Percentiles rank a stretch among this genome's conserved stretches.
These are phyloP conservation scores for Sedum album DNA, from an alignment of 164 flowering plant genomes.

Conservation along the genomic window DNA sequence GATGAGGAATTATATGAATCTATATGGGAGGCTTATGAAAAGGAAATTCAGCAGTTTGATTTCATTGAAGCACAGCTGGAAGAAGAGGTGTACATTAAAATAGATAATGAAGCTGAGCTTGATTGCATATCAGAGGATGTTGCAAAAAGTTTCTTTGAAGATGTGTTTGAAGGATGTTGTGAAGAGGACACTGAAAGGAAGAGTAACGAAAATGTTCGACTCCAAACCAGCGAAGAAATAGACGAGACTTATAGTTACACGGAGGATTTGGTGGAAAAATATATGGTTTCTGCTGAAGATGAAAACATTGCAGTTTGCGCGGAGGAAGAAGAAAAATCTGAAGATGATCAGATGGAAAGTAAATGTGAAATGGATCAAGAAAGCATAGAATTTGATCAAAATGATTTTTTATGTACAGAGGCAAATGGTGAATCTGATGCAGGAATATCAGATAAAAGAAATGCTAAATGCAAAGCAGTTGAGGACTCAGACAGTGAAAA, in stretches of 20 bases:
- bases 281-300: neutral
- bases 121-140: constrained; percentile 3
- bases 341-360: neutral
- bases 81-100: constrained; percentile 6
- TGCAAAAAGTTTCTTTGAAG: constrained; percentile 15
- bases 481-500: constrained; percentile 14
- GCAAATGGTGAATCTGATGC: neutral
- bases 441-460: constrained; percentile 12
- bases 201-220: too few relatives aligned
- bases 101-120: constrained; percentile 7
- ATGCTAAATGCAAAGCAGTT: constrained; percentile 17
- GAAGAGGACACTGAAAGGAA: constrained; percentile 18
- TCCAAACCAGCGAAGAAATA: neutral
- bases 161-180: constrained; percentile 10
- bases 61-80: constrained; percentile 12
- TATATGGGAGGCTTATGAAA: constrained; percentile 18
- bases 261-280: neutral
- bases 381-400: neutral
- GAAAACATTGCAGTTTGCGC: neutral
- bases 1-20: constrained; percentile 12
- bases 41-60: constrained; percentile 39
- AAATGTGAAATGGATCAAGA: neutral
- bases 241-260: neutral
- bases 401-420: neutral
- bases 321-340: neutral